Evolutionary conservation across 2,329 filamentous ascomycete species (phyloP), one percentile per base, ranked within the genome.

Genomic region (Fragosphaeria purpurea): DNA sequence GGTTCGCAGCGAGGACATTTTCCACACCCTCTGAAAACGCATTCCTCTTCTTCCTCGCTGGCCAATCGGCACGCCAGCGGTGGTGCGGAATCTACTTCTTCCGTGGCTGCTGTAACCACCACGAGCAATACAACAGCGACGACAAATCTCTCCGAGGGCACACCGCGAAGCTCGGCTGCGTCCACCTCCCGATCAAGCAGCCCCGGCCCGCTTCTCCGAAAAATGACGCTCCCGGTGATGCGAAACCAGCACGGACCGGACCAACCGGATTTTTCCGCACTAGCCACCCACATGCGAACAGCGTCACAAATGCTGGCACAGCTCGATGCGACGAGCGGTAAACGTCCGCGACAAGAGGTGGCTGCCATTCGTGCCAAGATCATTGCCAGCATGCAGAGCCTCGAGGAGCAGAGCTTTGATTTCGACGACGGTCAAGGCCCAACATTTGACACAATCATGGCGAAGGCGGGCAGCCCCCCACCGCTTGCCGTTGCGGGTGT

Each of bases 291-390:
- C 63, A 93, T 93, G 86, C 80, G 87, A 22, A 89, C 86, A 4
- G 87, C 87, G 4, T 88, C 87, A 11, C 86, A 90, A 64, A 93
- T 93, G 87, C 72, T 93, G 42, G 85, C 87, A 11, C 87, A 93
- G 60, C 74, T 93, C 8, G 86, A 93, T 53, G 79, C 85, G 2
- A 91, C 85, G 30, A 84, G 84, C 56, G 84, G 86, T 33, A 93
- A 91, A 66, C 75, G 87, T 37, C 87, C 87, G 1, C 85, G 79
- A 61, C 80, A 82, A 34, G 87, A 93, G 66, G 87, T 93, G 5
- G 87, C 86, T 13, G 85, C 86, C 7, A 93, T 93, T 63, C 78
- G 88, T 58, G 82, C 86, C 41, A 89, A 88, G 67, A 93, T 93
- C 56, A 93, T 93, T 59, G 87, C 87, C 3, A 91, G 86, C 64